Evolutionary conservation across 371 early-diverging fungal genomes (phyloP).

Genomic region (Circinella umbellata): DNA sequence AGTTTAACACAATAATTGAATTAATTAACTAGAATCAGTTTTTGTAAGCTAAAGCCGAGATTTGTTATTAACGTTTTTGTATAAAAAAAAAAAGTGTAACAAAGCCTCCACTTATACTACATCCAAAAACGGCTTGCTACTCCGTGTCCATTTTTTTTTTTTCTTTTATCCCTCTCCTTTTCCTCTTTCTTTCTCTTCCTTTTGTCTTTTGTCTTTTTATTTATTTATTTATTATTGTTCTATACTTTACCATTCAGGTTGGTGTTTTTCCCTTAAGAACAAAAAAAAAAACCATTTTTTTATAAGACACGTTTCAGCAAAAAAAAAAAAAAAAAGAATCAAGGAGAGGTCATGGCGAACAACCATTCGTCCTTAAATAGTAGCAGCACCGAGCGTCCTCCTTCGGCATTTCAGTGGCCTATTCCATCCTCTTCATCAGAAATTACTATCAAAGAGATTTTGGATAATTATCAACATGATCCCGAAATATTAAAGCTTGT

Average conservation of each 20-base stretch:
- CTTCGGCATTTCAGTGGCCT: constrained; percentile 28
- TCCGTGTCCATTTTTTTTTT: constrained; percentile 30
- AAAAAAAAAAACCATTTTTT: neutral
- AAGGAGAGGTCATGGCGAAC: constrained; percentile 18
- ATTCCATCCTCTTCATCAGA: constrained; percentile 24
- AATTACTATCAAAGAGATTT: constrained; percentile 35
- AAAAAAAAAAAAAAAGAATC: neutral
- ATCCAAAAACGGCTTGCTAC: constrained; percentile 24
- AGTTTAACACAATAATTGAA: neutral
- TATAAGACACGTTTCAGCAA: no score
- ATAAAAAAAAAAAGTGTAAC: no score
- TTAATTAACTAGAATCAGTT: no score
- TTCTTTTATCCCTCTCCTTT: neutral
- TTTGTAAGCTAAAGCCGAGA: no score
- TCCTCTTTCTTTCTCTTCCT: neutral
- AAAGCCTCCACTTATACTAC: no score
- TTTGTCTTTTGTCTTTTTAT: neutral
- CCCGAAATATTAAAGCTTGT: constrained; percentile 38
- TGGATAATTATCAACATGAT: constrained; percentile 38
- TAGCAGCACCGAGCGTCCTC: constrained; percentile 7
- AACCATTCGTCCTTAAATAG: constrained; percentile 5
- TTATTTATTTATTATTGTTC: neutral
- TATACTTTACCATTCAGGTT: neutral
- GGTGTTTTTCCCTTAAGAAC: neutral
- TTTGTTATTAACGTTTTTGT: no score